Evolutionary conservation across 1,284 basidiomycete species (phyloP), one percentile per base, ranked within the genome.

Genomic region (Cryptococcus jaspeensis): DNA sequence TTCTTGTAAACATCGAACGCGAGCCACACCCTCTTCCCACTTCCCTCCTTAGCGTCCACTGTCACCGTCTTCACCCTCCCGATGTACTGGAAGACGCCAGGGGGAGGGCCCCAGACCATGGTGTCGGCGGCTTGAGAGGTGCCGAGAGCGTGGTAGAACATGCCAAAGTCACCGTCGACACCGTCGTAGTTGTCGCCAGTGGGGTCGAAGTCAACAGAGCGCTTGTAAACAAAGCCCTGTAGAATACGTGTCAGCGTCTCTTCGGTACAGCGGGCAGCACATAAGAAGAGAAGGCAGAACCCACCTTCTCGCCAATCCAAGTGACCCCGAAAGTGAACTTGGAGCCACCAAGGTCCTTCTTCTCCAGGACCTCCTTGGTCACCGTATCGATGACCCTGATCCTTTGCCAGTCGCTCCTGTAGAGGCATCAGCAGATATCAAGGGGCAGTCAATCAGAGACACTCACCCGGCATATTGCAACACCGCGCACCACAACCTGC

Each of bases 321-420:
- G 53, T 61, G 2, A 52, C 56, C 5, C 59, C 62, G 32, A 63
- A 63, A 8, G 62, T 63, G 49, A 63, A 63, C 23, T 63, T 63
- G 18, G 59, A 56, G 16, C 54, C 52, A 11, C 50, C 51, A 40
- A 63, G 43, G 44, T 61, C 59, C 28, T 9, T n/a, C 8, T 32
- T 46, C n/a, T 59, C 62, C 23, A 63, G 25, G 5, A 50, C 37
- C 38, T 56, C 2, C 22, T 52, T 55, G 25, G 56, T 63, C 16
- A 23, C 15, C 5, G 61, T 63, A 49, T 63, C 58, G 18, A 53
- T 52, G 1, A 59, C 55, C 43, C 59, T 35, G 37, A 63, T 52
- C 8, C 43, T 50, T 45, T 63, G 61, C 61, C 61, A 63, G 28
- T 63, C 61, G 36, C 58, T 60, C 53, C 60, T 62, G 38, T 15